phyloP scores from a whole-genome alignment of 495 filamentous ascomycete genomes.

The Emericellopsis terricola region DNA sequence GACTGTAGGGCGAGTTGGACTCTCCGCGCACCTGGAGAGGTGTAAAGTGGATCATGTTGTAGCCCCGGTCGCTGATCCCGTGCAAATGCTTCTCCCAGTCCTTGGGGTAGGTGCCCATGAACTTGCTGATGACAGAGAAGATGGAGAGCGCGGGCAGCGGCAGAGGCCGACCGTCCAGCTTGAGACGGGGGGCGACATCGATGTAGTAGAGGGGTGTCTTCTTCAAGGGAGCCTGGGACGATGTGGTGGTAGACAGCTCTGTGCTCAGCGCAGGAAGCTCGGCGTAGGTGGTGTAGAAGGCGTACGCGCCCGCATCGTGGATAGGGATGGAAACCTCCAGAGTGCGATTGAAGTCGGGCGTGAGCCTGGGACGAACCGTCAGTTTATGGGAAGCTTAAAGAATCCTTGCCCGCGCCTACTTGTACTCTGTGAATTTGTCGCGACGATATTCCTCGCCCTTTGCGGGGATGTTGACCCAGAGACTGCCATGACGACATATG shows the following conservation, averaged over 20 bases:
- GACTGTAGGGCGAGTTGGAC: conserved; percentile 93
- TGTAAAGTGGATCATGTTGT: conserved; percentile 99
- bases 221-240: conserved; percentile 22
- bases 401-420: conserved; percentile 34
- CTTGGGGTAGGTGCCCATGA: conserved; percentile 79
- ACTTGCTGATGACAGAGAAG: conserved; percentile 92
- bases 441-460: conserved; percentile 56
- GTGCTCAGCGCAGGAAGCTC: conserved; percentile 60
- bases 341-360: conserved; percentile 80
- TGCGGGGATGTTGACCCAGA: conserved; percentile 90
- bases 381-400: background rate
- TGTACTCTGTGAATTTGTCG: conserved; percentile 64
- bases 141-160: conserved; percentile 76
- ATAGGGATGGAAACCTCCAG: conserved; percentile 81
- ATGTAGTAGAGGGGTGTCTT: conserved; percentile 70
- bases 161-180: conserved; percentile 46
- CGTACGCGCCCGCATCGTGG: conserved; percentile 70
- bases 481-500: conserved; percentile 77
- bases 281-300: conserved; percentile 87
- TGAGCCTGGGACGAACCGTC: conserved; percentile 36
- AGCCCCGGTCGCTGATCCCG: conserved; percentile 74
- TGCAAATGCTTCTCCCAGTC: conserved; percentile 80
- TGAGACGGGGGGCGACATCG: conserved; percentile 74
- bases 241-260: conserved; percentile 27
- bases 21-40: conserved; percentile 74